phyloP scores from a whole-genome alignment of 225 moss, liverwort and hornwort genomes.

The Physcomitrellopsis africana region DNA sequence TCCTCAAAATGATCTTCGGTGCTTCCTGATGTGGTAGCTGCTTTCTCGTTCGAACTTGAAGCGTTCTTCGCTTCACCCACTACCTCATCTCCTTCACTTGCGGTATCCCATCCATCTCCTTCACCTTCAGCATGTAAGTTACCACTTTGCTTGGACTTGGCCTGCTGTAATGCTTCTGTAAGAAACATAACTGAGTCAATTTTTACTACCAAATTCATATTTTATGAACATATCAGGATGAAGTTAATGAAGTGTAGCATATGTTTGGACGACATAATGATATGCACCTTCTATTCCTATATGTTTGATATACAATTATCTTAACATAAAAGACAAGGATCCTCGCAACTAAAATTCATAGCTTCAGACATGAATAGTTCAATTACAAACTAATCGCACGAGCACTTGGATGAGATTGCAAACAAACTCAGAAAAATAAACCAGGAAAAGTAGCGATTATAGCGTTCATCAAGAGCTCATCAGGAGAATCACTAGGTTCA shows the following conservation, averaged over 20 bases:
- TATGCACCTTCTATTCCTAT: background rate
- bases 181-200: background rate
- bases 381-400: background rate
- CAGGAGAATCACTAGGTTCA: background rate
- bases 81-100: constrained; percentile 76
- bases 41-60: constrained; percentile 21
- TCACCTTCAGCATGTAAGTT: constrained; percentile 49
- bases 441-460: constrained; percentile 7
- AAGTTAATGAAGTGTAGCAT: background rate
- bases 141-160: constrained; percentile 49
- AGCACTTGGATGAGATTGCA: background rate
- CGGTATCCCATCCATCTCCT: constrained; percentile 84
- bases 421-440: background rate
- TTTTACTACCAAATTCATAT: background rate
- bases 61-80: constrained; percentile 35
- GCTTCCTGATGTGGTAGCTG: constrained; percentile 38
- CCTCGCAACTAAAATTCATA: background rate
- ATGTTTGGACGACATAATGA: background rate
- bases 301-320: constrained; percentile 9
- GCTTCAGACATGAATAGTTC: background rate
- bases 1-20: constrained; percentile 48
- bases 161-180: constrained; percentile 31
- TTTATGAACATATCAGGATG: background rate
- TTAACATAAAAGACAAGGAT: background rate
- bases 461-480: constrained; percentile 25